phyloP scores from a whole-genome alignment of 768 basidiomycete genomes.

The Royoungia palumana region DNA sequence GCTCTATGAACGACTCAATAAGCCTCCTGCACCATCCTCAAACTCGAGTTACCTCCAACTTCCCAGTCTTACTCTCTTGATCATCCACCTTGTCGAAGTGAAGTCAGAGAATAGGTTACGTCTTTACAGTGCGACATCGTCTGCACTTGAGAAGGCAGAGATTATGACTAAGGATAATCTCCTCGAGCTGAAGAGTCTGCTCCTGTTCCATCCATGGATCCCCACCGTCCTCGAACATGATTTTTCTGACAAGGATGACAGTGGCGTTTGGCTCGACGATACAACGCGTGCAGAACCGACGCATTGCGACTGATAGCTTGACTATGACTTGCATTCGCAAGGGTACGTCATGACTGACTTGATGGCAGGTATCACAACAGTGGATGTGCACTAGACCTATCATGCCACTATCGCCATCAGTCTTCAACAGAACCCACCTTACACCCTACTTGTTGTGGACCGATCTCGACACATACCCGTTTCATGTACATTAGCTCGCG shows the following conservation, averaged over 20 bases:
- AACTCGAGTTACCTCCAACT: background rate
- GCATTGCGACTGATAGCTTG: background rate
- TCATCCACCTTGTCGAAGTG: background rate
- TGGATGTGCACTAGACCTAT: background rate
- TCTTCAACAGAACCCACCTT: too few species aligned
- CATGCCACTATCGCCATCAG: too few species aligned
- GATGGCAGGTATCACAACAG: background rate
- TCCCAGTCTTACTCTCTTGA: background rate
- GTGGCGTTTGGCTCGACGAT: background rate
- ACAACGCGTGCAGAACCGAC: background rate
- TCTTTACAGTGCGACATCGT: background rate
- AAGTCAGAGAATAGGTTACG: background rate
- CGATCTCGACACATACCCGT: too few species aligned
- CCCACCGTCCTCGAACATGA: constrained; percentile 1
- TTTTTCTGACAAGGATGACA: too few species aligned
- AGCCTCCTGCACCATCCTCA: background rate
- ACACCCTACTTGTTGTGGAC: too few species aligned
- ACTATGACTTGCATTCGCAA: background rate
- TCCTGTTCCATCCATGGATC: constrained; percentile 7
- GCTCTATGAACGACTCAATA: background rate
- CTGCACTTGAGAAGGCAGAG: background rate
- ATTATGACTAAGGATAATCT: constrained; percentile 1
- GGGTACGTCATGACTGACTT: background rate
- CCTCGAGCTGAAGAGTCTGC: background rate
- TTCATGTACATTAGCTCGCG: too few species aligned